Percentiles rank a stretch among this genome's conserved stretches.
phyloP scores from a whole-genome alignment of 805 yeast species.

The Wickerhamiella lipophila region DNA sequence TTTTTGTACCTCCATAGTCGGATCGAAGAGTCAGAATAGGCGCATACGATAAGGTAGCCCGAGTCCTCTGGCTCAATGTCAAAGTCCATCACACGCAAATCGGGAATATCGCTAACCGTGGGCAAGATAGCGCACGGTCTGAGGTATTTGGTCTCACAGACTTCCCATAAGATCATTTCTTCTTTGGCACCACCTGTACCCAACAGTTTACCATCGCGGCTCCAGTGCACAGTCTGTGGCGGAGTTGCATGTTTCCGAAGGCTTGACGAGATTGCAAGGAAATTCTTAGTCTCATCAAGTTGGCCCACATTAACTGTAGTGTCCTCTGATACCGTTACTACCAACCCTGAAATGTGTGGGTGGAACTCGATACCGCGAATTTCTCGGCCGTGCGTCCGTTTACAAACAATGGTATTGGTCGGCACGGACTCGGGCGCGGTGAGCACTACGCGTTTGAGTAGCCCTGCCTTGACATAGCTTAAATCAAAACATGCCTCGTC shows the following conservation, averaged over 20 bases:
- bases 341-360: slow-evolving; percentile 27
- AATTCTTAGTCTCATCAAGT: slow-evolving; percentile 28
- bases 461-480: slow-evolving; percentile 30
- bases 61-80: slow-evolving; percentile 21
- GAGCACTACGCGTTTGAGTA: slow-evolving; percentile 2
- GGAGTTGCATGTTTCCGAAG: slow-evolving; percentile 82
- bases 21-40: slow-evolving; percentile 74
- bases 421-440: slow-evolving; percentile 17
- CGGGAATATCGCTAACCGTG: slow-evolving; percentile 52
- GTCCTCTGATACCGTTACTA: slow-evolving; percentile 82
- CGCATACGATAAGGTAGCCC: slow-evolving; percentile 46
- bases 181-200: slow-evolving; percentile 62
- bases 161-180: slow-evolving; percentile 71
- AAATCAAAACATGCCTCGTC: slow-evolving; percentile 1
- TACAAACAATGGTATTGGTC: slow-evolving; percentile 27
- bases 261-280: slow-evolving; percentile 32
- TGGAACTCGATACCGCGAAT: slow-evolving; percentile 60
- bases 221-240: slow-evolving; percentile 55
- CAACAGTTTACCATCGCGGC: slow-evolving; percentile 26
- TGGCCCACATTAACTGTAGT: slow-evolving; percentile 58
- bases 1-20: slow-evolving; percentile 39
- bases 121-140: slow-evolving; percentile 45
- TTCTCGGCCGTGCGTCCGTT: slow-evolving; percentile 88
- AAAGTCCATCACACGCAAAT: slow-evolving; percentile 83
- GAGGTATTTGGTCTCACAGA: slow-evolving; percentile 30